A percentile compares a stretch with the other conserved stretches of the same genome.
These are phyloP conservation scores for Ceratocystis colombiana DNA, from an alignment of 2,329 filamentous ascomycete species.

Conservation along the genomic window DNA sequence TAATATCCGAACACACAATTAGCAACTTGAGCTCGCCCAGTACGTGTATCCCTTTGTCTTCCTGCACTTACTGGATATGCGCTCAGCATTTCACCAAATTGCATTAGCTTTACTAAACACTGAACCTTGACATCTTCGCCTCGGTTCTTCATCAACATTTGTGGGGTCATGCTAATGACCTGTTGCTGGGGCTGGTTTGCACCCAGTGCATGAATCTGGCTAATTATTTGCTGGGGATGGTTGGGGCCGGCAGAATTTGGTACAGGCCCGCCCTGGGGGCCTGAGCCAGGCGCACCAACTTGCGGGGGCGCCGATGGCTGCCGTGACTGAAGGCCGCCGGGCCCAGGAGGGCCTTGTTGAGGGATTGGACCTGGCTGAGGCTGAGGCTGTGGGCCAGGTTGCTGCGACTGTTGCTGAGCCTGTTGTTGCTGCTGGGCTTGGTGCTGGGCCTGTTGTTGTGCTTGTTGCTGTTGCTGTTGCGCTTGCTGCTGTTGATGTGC, in stretches of 20 bases:
- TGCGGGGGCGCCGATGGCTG: conserved; percentile 21
- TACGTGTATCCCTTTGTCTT: too few species aligned
- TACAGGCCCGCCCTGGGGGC: conserved; percentile 5
- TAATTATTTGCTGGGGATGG: conserved; percentile 16
- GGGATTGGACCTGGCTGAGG: conserved; percentile 33
- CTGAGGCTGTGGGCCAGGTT: conserved; percentile 10
- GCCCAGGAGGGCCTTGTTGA: conserved; percentile 14
- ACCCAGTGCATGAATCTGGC: conserved; percentile 12
- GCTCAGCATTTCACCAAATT: conserved; percentile 54
- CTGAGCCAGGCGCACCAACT: conserved; percentile 19
- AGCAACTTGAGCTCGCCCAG: conserved; percentile 12
- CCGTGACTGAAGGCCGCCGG: conserved; percentile 12
- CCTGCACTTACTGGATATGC: conserved; percentile 42
- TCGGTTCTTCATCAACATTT: conserved; percentile 15
- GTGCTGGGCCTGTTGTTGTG: conserved; percentile 34
- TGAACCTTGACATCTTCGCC: conserved; percentile 44
- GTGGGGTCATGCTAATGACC: conserved; percentile 28
- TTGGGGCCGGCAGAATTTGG: conserved; percentile 14
- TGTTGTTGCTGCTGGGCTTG: conserved; percentile 30
- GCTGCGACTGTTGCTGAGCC: conserved; percentile 28
- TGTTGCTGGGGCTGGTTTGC: conserved; percentile 36
- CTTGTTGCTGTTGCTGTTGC: conserved; percentile 35
- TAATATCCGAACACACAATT: conserved; percentile 40
- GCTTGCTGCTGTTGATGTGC: conserved; percentile 33
- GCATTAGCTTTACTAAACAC: conserved; percentile 50